phyloP scores from a whole-genome alignment of 2,329 filamentous ascomycete species.

The Tolypocladium album region DNA sequence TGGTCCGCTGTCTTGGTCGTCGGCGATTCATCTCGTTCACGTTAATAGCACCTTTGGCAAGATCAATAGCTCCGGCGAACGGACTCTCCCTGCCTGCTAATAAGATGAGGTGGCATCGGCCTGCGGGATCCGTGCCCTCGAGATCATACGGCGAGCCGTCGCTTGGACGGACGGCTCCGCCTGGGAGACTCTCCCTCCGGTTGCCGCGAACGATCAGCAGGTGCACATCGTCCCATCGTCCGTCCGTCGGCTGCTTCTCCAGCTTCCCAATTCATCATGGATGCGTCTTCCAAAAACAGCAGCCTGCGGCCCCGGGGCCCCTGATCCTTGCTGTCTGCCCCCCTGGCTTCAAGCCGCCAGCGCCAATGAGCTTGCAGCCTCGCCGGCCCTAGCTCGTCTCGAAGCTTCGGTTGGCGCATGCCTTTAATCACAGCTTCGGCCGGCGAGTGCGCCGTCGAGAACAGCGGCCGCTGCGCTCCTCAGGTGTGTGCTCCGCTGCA shows the following conservation, averaged over 20 bases:
- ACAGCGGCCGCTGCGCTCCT: background rate
- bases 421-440: slow-evolving; percentile 13
- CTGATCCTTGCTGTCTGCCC: background rate
- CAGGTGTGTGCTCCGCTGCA: background rate
- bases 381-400: slow-evolving; percentile 14
- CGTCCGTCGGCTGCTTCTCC: background rate
- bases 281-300: background rate
- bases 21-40: background rate
- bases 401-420: slow-evolving; percentile 11
- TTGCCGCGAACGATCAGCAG: background rate
- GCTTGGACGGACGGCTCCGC: background rate
- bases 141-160: background rate
- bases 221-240: background rate
- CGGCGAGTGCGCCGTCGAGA: background rate
- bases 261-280: background rate
- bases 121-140: background rate
- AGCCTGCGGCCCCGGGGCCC: background rate
- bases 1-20: background rate
- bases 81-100: background rate
- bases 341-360: background rate
- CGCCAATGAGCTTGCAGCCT: slow-evolving; percentile 10
- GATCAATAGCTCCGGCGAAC: background rate
- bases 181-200: background rate
- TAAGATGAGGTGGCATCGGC: background rate
- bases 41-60: background rate